A percentile compares a stretch with the other conserved stretches of the same genome.
Evolutionary conservation across 257 asterid species (phyloP).

Genomic region (Plantago ovata): DNA sequence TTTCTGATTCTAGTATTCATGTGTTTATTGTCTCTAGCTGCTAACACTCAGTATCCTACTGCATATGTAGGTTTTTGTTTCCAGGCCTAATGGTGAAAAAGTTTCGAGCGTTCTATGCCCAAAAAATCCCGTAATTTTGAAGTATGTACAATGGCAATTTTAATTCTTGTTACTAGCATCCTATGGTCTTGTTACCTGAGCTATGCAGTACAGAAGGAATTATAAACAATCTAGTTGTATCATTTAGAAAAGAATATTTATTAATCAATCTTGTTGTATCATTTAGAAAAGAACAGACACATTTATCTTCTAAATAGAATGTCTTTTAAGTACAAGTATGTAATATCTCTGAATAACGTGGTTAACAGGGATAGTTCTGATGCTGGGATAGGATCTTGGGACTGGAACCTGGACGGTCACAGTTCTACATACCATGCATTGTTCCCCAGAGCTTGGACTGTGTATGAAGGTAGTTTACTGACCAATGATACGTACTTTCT

Average conservation of each 20-base stretch:
- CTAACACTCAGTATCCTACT: constrained; percentile 14
- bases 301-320: not conserved
- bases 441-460: constrained; percentile 99
- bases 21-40: not conserved
- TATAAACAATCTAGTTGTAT: too few relatives aligned
- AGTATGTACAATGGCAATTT: constrained; percentile 40
- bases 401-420: constrained; percentile 77
- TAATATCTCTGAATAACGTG: constrained; percentile 28
- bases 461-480: constrained; percentile 60
- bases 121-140: constrained; percentile 40
- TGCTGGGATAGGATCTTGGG: constrained; percentile 95
- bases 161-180: constrained; percentile 7
- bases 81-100: constrained; percentile 65
- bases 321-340: not conserved
- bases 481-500: constrained; percentile 19
- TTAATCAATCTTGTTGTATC: not conserved
- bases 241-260: not conserved
- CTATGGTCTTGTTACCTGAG: constrained; percentile 8
- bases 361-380: constrained; percentile 63
- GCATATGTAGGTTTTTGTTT: constrained; percentile 69
- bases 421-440: constrained; percentile 85
- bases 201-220: too few relatives aligned
- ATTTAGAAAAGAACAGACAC: constrained; percentile 9
- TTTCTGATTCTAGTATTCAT: too few relatives aligned
- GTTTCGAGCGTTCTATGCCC: constrained; percentile 82